A percentile compares a stretch with the other conserved stretches of the same genome.
Conservation (phyloP, 2,329 filamentous ascomycete species). For the Nigrospora oryzae region DNA sequence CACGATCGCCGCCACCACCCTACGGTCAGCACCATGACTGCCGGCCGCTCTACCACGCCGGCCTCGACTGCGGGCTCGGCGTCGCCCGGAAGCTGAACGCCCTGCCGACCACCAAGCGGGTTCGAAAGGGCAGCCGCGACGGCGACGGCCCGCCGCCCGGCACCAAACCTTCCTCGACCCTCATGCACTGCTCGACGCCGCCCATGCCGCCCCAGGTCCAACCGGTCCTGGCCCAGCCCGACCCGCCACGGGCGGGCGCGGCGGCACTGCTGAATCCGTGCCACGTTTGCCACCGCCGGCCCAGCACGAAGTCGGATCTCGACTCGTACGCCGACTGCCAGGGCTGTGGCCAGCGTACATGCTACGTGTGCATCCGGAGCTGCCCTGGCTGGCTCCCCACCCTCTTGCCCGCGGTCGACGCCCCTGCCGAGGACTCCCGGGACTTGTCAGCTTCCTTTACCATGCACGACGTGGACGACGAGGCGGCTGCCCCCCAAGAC, state of each 20-base stretch:
- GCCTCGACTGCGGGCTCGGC: constrained; percentile 4
- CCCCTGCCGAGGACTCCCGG: constrained; percentile 8
- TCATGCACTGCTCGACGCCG: constrained; percentile 13
- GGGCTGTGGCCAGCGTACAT: constrained; percentile 53
- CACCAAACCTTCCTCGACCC: constrained; percentile 10
- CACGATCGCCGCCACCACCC: too few relatives aligned
- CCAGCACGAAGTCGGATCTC: constrained; percentile 56
- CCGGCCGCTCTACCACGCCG: constrained; percentile 2
- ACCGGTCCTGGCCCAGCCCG: constrained; percentile 6
- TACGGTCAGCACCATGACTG: too few relatives aligned
- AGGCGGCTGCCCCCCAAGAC: constrained; percentile 24
- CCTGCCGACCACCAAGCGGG: constrained; percentile 17
- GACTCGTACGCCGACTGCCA: constrained; percentile 58
- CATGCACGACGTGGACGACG: constrained; percentile 40
- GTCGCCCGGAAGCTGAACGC: constrained; percentile 16
- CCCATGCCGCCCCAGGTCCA: constrained; percentile 6
- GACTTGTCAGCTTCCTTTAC: constrained; percentile 34
- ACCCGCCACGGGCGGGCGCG: constrained; percentile 7
- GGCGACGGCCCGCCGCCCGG: constrained; percentile 4
- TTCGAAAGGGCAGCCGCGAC: constrained; percentile 12
- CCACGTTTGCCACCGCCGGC: constrained; percentile 59
- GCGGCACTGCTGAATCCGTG: constrained; percentile 41
- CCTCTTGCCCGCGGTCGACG: background rate
- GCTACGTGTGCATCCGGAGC: constrained; percentile 60
- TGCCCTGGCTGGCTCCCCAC: constrained; percentile 43